Evolutionary conservation across 2,329 filamentous ascomycete species (phyloP).

Genomic region (Xylaria hypoxylon): DNA sequence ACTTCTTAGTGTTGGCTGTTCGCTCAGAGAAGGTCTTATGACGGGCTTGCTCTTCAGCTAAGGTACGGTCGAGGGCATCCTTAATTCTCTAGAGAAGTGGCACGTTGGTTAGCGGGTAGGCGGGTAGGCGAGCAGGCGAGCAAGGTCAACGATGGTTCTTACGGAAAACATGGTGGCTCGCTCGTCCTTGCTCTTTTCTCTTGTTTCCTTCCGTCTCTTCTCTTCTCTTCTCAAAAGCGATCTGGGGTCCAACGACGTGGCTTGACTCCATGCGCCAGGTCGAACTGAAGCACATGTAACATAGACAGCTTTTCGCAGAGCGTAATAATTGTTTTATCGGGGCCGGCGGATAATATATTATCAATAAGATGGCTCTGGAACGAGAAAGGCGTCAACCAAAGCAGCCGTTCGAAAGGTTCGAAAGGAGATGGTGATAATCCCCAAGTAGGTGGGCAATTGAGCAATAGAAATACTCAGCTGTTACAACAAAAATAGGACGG

Average conservation of each 20-base stretch:
- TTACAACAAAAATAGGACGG: neutral
- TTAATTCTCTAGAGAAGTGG: constrained; percentile 73
- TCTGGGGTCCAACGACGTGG: neutral
- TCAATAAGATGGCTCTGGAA: neutral
- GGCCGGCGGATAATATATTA: neutral
- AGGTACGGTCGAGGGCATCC: constrained; percentile 85
- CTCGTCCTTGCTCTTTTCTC: constrained; percentile 6
- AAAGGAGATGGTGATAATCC: neutral
- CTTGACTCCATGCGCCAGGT: constrained; percentile 28
- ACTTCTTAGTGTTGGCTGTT: constrained; percentile 59
- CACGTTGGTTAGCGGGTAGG: constrained; percentile 22
- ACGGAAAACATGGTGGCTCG: constrained; percentile 48
- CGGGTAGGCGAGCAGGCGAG: neutral
- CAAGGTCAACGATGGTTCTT: constrained; percentile 25
- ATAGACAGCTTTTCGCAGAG: neutral
- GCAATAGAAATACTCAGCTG: neutral
- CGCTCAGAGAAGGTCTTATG: constrained; percentile 67
- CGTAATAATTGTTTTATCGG: no score
- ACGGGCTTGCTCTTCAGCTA: constrained; percentile 91
- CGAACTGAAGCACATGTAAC: neutral
- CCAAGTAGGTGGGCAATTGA: neutral
- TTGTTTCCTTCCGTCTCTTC: neutral
- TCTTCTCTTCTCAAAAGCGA: constrained; percentile 12
- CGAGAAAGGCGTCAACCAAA: neutral
- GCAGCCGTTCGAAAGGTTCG: neutral